Evolutionary conservation across 176 grass and related monocot genomes (phyloP).

Genomic region (Eragrostis curvula): DNA sequence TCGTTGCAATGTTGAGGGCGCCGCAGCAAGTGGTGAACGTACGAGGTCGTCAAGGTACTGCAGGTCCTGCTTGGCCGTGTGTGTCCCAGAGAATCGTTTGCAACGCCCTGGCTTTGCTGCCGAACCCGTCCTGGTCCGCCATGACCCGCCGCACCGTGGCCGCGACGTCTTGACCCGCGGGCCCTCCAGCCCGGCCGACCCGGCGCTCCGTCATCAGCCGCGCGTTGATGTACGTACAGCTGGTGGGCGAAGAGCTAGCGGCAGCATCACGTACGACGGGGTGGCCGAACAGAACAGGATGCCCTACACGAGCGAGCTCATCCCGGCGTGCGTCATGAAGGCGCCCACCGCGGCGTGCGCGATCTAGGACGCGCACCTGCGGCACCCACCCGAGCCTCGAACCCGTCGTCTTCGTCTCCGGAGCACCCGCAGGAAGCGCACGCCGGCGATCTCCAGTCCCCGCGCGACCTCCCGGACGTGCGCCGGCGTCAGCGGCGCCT

Average conservation of each 20-base stretch:
- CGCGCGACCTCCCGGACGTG: constrained; percentile 26
- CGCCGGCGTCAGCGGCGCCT: constrained; percentile 29
- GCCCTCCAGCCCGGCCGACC: constrained; percentile 35
- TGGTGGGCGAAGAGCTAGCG: constrained; percentile 29
- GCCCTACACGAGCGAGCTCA: constrained; percentile 49
- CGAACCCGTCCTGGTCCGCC: constrained; percentile 36
- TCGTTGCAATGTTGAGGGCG: no score
- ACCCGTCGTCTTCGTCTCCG: no score
- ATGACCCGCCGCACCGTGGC: constrained; percentile 37
- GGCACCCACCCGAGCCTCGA: constrained; percentile 53
- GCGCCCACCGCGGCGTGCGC: constrained; percentile 35
- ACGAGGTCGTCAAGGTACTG: background rate
- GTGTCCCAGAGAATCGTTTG: background rate
- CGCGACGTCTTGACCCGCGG: constrained; percentile 21
- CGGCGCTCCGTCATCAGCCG: background rate
- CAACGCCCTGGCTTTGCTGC: constrained; percentile 24
- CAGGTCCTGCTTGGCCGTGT: background rate
- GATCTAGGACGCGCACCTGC: constrained; percentile 43
- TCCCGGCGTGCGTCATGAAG: constrained; percentile 50
- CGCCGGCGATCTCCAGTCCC: constrained; percentile 40
- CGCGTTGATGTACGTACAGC: constrained; percentile 34
- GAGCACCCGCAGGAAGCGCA: constrained; percentile 52
- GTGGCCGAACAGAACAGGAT: constrained; percentile 32
- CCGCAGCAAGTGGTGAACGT: no score
- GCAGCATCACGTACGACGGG: constrained; percentile 54